Base-by-base conservation (phyloP, 371 early-diverging fungal genomes). In the Apophysomyces variabilis region DNA sequence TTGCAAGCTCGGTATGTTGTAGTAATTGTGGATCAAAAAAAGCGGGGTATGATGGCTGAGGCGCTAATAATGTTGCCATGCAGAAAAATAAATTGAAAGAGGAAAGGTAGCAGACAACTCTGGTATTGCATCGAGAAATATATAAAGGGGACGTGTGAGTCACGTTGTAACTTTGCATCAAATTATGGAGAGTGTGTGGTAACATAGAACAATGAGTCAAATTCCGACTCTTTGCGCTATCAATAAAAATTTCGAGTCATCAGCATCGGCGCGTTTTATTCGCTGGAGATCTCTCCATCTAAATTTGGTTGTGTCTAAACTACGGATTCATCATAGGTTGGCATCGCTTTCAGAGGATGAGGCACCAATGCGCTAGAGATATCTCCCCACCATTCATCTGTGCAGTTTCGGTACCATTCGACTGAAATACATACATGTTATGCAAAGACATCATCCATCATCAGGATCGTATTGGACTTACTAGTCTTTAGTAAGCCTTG, bases 401-500 rank as follows among this genome's bases (percentile, higher is more conserved):
- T 79, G 64, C 87, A 68, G 57, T 78, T 69, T 26, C 81, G 73
- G 68, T 89, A 89, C 89, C 89, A 89, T 44, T 83, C 87, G 65
- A 89, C 87, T 85, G 66, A 13, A 57, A 65, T 26, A 26, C 32
- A 26, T 26, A 26, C 32, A 26, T 26, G 32, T 26, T 26, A 26
- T 26, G 32, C 32, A 26, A 26, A 26, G 32, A 26, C 32, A 26
- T 26, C 32, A 26, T 26, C 32, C 32, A 26, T 26, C 32, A 26
- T 26, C 32, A 26, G 32, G 32, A 26, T 26, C 3, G 32, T 26
- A 26, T 26, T 26, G 32, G 18, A 78, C 83, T 80, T 83, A 90
- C 93, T 92, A 46, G 94, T 93, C 45, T 85, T 83, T 60, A 72
- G 60, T 18, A 95, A 69, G 6, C 95, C 95, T 35, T 83, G 83